Percentiles rank a stretch among this genome's conserved stretches.
These are phyloP conservation scores for Daldinia concentrica DNA, from an alignment of 495 filamentous ascomycete genomes.

Conservation along the genomic window DNA sequence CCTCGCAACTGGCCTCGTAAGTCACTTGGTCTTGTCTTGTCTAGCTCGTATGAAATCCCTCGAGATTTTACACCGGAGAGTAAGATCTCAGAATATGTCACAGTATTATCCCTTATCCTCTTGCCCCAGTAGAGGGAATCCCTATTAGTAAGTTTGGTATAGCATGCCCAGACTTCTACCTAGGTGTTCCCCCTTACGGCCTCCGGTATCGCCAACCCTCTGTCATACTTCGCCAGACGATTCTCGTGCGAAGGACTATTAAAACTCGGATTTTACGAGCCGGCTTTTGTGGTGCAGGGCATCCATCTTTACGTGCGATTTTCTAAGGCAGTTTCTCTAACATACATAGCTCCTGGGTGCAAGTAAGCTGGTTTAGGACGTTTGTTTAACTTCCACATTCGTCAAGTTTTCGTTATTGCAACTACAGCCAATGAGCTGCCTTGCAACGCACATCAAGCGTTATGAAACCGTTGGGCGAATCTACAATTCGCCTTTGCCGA, in stretches of 20 bases:
- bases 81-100: neutral
- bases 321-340: neutral
- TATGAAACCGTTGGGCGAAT: constrained; percentile 25
- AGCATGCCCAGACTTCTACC: neutral
- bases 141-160: constrained; percentile 17
- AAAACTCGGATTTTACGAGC: neutral
- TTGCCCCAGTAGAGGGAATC: neutral
- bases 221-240: constrained; percentile 20
- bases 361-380: neutral
- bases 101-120: neutral
- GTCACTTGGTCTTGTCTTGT: constrained; percentile 2
- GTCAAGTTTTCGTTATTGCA: constrained; percentile 12
- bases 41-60: constrained; percentile 14
- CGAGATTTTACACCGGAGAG: neutral
- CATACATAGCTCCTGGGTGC: neutral
- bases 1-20: constrained; percentile 6
- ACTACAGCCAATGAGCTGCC: constrained; percentile 23
- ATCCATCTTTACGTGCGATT: constrained; percentile 9
- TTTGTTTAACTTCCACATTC: constrained; percentile 24
- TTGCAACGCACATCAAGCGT: constrained; percentile 21
- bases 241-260: constrained; percentile 15
- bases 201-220: constrained; percentile 39
- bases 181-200: neutral
- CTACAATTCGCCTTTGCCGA: constrained; percentile 19
- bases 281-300: constrained; percentile 5